A percentile compares a stretch with the other conserved stretches of the same genome.
phyloP scores from a whole-genome alignment of 2,329 filamentous ascomycete genomes.

The Mariannaea elegans region DNA sequence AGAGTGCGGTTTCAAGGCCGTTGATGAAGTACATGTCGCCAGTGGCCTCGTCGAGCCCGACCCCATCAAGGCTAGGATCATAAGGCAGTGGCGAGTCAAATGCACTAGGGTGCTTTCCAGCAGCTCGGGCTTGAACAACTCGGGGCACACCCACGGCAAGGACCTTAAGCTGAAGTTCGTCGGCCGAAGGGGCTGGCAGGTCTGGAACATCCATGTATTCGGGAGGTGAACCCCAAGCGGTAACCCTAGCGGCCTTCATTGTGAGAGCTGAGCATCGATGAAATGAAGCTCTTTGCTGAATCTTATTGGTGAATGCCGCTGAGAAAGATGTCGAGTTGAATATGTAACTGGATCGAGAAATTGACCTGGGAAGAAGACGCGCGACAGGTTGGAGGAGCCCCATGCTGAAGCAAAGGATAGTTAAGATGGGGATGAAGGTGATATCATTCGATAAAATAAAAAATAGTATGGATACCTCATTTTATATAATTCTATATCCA shows the following conservation, averaged over 20 bases:
- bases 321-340: background rate
- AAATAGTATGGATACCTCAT: background rate
- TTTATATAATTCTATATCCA: background rate
- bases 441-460: too few relatives aligned
- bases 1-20: constrained; percentile 2
- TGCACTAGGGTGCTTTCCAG: constrained; percentile 7
- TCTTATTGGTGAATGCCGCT: background rate
- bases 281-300: background rate
- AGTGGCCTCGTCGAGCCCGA: constrained; percentile 18
- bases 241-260: constrained; percentile 14
- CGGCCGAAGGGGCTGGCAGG: background rate
- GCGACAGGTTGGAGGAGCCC: background rate
- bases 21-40: constrained; percentile 21
- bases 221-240: constrained; percentile 1
- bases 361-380: background rate
- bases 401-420: background rate
- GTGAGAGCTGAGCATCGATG: background rate
- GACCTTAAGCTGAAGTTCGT: constrained; percentile 13
- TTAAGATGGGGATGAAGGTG: background rate
- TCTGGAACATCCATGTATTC: constrained; percentile 4
- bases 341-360: background rate
- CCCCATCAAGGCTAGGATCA: constrained; percentile 22
- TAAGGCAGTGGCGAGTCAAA: constrained; percentile 8
- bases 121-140: constrained; percentile 8
- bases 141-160: constrained; percentile 7